These are phyloP conservation scores for Backusella parvicylindrica DNA, from an alignment of 192 early-diverging fungal genomes.

Conservation along the genomic window DNA sequence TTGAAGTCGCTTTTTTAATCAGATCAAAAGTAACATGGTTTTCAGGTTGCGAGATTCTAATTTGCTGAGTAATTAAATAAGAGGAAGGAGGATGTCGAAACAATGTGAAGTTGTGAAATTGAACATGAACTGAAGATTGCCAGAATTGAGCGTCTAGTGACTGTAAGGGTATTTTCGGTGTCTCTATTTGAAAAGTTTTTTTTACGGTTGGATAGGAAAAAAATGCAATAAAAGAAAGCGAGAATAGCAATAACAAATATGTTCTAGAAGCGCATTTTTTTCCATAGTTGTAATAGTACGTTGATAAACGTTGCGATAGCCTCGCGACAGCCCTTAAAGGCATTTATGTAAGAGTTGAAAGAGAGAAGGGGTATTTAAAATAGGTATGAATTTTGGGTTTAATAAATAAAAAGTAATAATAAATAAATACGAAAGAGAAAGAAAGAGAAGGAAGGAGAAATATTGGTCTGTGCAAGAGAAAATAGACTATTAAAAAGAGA, in stretches of 20 bases:
- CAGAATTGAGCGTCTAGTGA: constrained; percentile 19
- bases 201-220: constrained; percentile 13
- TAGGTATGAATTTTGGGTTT: background rate
- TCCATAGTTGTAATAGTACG: constrained; percentile 28
- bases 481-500: background rate
- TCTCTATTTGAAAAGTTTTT: background rate
- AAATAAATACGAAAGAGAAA: background rate
- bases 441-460: constrained; percentile 6
- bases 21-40: constrained; percentile 18
- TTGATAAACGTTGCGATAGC: background rate
- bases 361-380: background rate
- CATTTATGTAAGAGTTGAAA: background rate
- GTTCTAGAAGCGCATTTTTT: constrained; percentile 13
- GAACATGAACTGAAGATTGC: constrained; percentile 14
- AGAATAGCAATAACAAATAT: constrained; percentile 9
- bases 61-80: constrained; percentile 12
- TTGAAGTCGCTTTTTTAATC: constrained; percentile 6
- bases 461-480: constrained; percentile 2
- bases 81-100: background rate
- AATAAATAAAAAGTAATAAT: constrained; percentile 3
- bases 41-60: constrained; percentile 15
- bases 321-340: constrained; percentile 1
- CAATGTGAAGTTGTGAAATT: constrained; percentile 4
- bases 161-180: background rate
- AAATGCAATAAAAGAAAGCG: constrained; percentile 9